Base-by-base conservation (phyloP, 768 basidiomycete genomes). In the Lactifluus volemus region DNA sequence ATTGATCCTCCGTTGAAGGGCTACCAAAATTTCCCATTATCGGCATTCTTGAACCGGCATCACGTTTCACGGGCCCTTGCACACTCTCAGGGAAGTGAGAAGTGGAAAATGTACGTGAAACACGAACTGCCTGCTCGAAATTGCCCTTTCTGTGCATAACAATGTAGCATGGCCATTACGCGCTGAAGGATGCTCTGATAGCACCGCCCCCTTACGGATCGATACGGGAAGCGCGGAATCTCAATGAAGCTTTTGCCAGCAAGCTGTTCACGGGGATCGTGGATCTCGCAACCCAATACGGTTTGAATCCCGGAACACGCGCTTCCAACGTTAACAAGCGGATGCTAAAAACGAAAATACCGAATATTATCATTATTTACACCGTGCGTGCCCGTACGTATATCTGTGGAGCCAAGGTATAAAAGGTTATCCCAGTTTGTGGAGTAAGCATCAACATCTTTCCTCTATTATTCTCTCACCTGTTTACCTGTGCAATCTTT, bases 211-310 rank as follows among this genome's bases (percentile, higher is more conserved):
- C 17, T 12, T 19, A 54, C 61, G 61, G 61, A 63, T 63, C 61
- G 61, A 63, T 63, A 49, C 60, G 52, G 56, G 21, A 51, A 38
- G 56, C 25, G 56, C 51, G 39, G 61, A 38, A 58, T 53, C 38
- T n/a, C 52, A 49, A 54, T 58, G 47, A 49, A 62, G n/a, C 30
- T 25, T 42, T 48, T 49, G 3, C 36, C 56, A 57, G 50, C 38
- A 21, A 32, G 45, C 30, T 21, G 21, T 53, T 48, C 30, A 53
- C 50, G 51, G 48, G 52, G 41, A 49, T 49, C 45, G 55, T 32
- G 47, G 41, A 58, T 58, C 51, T 57, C 49, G 61, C 47, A 44
- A 54, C 44, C 51, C 44, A 29, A 53, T 53, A 21, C 52, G 55
- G 61, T 49, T 45, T 32, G 51, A 53, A 48, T 53, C 25, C 47